Base-by-base conservation (phyloP, 2,329 filamentous ascomycete genomes). In the Fonsecaea monophora region DNA sequence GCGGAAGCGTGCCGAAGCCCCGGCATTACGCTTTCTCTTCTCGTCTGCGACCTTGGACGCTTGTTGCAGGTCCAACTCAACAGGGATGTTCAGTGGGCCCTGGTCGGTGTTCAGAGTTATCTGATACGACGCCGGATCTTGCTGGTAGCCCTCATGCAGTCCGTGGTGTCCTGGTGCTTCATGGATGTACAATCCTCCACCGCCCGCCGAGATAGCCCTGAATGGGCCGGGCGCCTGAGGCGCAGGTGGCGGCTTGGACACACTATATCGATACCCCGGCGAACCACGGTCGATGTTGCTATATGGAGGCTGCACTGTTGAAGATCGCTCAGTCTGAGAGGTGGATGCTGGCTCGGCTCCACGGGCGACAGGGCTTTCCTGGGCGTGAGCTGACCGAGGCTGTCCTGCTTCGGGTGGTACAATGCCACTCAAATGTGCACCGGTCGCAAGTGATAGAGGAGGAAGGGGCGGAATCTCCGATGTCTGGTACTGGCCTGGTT, bases 1-100 rank as follows among this genome's bases (percentile, higher is more conserved):
- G 63, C 92, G 86, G 71, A 96, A 95, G 66, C 92, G 86, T 56
- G 92, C 92, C 64, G 92, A 96, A 5, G 92, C 92, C 56, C 91
- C 91, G 48, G 92, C 92, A 74, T 96, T 96, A 60, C 92, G 87
- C 77, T 90, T 89, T 64, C 92, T 85, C 79, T 95, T 96, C 77
- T 96, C 92, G 74, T 95, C 91, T 45, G 92, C 91, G 73, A 92
- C 88, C 71, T 89, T 90, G 12, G 92, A 96, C 12, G 90, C 92
- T 73, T 92, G 90, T 72, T 92, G 90, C 53, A 91, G 88, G 75
- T 96, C 92, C 59, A 73, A 57, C 53, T 71, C 68, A 74, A 81
- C 71, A 77, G 80, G 70, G 72, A 78, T 72, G 78, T 82, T 73
- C 77, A 79, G 74, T 57, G 63, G 74, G 59, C 75, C 74, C 73